These are phyloP conservation scores for Juncus effusus DNA, from an alignment of 176 grass and related monocot genomes.

Conservation along the genomic window DNA sequence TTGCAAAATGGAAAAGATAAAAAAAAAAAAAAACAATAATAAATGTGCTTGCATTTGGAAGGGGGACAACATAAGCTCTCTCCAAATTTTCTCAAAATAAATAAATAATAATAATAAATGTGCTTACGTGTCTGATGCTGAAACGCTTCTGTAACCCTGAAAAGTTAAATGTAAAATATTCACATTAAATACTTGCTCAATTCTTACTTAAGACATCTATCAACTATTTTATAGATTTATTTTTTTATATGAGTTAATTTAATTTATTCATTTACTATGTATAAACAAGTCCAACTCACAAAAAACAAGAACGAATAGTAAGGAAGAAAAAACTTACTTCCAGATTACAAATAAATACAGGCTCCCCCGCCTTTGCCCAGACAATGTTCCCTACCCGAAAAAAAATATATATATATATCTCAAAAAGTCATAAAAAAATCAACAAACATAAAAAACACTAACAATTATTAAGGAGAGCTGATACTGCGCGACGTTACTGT, in stretches of 20 bases:
- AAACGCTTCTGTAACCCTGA: slow-evolving; percentile 87
- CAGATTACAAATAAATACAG: slow-evolving; percentile 97
- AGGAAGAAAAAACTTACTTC: slow-evolving; percentile 61
- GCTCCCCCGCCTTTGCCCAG: slow-evolving; percentile 56
- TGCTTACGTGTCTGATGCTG: slow-evolving; percentile 79
- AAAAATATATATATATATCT: not conserved
- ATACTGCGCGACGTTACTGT: too few relatives aligned
- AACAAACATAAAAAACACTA: slow-evolving; percentile 3
- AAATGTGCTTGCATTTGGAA: not conserved
- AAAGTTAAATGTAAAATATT: not conserved
- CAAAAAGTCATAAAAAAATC: not conserved
- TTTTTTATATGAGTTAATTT: too few relatives aligned
- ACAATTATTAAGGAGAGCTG: slow-evolving; percentile 5
- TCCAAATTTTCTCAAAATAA: too few relatives aligned
- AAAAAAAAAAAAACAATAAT: not conserved
- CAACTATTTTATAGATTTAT: too few relatives aligned
- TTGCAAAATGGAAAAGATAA: not conserved
- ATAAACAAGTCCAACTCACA: too few relatives aligned
- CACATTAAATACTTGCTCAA: too few relatives aligned
- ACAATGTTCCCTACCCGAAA: slow-evolving; percentile 87
- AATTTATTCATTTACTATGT: too few relatives aligned
- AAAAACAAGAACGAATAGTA: too few relatives aligned
- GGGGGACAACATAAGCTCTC: too few relatives aligned
- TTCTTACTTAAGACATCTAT: too few relatives aligned
- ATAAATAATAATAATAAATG: not conserved